Evolutionary conservation across 495 filamentous ascomycete genomes (phyloP), one percentile per base, ranked within the genome.

Genomic region (Aspergillus baeticus): DNA sequence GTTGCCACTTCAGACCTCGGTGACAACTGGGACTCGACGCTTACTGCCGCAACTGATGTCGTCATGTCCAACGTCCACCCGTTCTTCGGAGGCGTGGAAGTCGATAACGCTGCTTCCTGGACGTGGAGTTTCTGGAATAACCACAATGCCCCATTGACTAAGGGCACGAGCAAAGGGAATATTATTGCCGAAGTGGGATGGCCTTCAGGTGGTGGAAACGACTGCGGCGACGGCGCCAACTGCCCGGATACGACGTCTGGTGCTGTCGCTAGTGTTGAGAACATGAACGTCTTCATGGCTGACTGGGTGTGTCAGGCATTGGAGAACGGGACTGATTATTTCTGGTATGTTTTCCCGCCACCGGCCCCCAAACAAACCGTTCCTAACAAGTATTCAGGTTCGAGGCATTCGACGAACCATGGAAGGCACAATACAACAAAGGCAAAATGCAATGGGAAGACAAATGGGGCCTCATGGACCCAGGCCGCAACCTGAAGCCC

Each of bases 31-130:
- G 87, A 84, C 2, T 60, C 76, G 1, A 64, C 76, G 0, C 79
- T 98, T 14, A 86, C 89, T 0, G 51, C 65, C 5, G 76, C 82
- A 43, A 87, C 90, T 38, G 94, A 98, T 61, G 81, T 89, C 57
- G 84, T 97, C 66, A 98, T 98, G 93, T 89, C 90, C 17, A 98
- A 98, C 67, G 86, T 98, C 33, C 94, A 98, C 70, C 94, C 94
- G 2, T 98, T 98, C 79, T 98, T 98, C 63, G 91, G 85, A 4
- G 94, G 94, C 50, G 84, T 90, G 39, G 75, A 77, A 13, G 86
- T 81, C 13, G 75, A 82, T 18, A 63, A 77, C 17, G 93, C 92
- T 0, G 84, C 92, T 8, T 73, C 74, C 21, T 98, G 94, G 94
- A 96, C 92, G 4, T 88, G 78, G 79, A 63, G 71, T 54, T 97